Evolutionary conservation across 2,329 filamentous ascomycete species (phyloP).

Genomic region (Penicillium sp.): DNA sequence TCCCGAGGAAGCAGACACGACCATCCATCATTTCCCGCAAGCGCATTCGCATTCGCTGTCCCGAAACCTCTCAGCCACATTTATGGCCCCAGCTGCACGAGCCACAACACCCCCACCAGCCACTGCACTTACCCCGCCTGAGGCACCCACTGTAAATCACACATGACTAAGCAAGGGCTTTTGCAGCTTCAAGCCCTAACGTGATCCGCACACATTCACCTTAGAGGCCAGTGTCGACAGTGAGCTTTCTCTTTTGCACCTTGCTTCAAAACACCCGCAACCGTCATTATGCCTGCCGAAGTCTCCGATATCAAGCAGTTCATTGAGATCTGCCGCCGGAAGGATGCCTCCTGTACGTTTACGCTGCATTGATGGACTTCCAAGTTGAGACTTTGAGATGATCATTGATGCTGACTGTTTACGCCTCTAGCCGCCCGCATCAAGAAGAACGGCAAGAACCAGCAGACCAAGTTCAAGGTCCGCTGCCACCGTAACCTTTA

Average conservation of each 20-base stretch:
- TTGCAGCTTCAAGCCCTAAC: conserved; percentile 24
- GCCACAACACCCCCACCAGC: conserved; percentile 1
- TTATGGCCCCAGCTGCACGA: background rate
- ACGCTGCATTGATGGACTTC: conserved; percentile 11
- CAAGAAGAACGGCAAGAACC: conserved; percentile 90
- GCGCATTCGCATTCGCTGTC: background rate
- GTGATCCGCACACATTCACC: conserved; percentile 27
- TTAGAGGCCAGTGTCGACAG: conserved; percentile 17
- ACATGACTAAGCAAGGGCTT: conserved; percentile 24
- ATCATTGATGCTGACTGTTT: conserved; percentile 19
- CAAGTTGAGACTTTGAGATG: conserved; percentile 4
- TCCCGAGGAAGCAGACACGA: conserved; percentile 2
- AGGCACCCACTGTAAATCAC: background rate
- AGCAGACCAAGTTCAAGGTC: conserved; percentile 99
- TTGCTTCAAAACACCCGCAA: conserved; percentile 23
- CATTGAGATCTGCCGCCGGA: conserved; percentile 99
- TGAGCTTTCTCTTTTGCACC: conserved; percentile 21
- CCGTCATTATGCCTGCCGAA: conserved; percentile 89
- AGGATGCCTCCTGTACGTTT: conserved; percentile 98
- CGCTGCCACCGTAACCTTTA: conserved; percentile 95
- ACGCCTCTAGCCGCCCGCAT: conserved; percentile 72
- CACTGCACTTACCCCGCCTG: conserved; percentile 5
- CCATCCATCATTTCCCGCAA: background rate
- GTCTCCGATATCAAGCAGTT: conserved; percentile 99
- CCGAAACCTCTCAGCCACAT: conserved; percentile 2